Base-by-base conservation (phyloP, 371 early-diverging fungal genomes). In the Apophysomyces ossiformis region DNA sequence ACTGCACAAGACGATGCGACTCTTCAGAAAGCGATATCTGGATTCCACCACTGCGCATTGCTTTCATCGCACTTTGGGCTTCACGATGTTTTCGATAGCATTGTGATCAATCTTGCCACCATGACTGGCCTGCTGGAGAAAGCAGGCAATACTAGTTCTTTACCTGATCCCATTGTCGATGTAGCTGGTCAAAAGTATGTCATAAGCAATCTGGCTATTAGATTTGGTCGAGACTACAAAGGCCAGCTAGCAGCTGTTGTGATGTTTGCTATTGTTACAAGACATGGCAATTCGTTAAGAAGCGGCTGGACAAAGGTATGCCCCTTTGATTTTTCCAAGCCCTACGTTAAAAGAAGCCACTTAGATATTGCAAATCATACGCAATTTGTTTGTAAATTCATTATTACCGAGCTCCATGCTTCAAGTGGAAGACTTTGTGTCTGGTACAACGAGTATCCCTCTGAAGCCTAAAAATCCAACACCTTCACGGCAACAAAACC, bases 171-270 rank as follows among this genome's bases (percentile, higher is more conserved):
- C 39, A 81, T 82, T 58, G 87, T 84, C 2, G 84, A 82, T 58
- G 82, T 88, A 6, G 87, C 86, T 5, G 85, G 87, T 66, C 83
- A 83, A 61, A 86, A 90, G 37, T 72, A 89, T 57, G 86, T 87
- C n/a, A 83, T 93, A 36, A 88, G 89, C 37, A 81, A 87, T 37
- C 71, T 87, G 58, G 87, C 92, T 0, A 87, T 95, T 16, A 91
- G 94, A 44, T 92, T 98, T 78, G 97, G 97, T 58, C 84, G 90
- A 60, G 91, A 93, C 67, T 93, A 92, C 71, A 90, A 91, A 61
- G 93, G 92, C 4, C 96, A 97, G 72, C 76, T 95, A 35, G 96
- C 95, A 0, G 87, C 95, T 35, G 92, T 95, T 9, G 86, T 94
- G 7, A 82, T 92, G 66, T 93, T 96, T 74, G 87, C 89, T 16